These are phyloP conservation scores for Solanum chaucha DNA, from an alignment of 257 asterid species.

Conservation along the genomic window DNA sequence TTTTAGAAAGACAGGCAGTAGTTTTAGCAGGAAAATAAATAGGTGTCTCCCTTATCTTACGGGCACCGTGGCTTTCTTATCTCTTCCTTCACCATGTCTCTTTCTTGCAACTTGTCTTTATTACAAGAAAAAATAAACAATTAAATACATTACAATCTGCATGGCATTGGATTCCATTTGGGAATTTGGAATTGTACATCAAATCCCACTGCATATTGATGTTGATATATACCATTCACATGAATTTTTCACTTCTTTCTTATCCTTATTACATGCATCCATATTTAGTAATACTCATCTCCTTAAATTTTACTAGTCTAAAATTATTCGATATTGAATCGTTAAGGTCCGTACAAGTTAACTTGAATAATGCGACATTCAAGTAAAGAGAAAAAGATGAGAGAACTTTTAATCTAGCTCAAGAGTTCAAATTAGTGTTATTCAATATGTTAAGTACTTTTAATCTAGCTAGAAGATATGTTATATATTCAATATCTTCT, in stretches of 20 bases:
- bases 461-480: too few relatives aligned
- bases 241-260: not conserved
- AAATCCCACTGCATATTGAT: not conserved
- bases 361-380: not conserved
- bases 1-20: not conserved
- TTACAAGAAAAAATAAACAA: not conserved
- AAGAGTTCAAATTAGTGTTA: not conserved
- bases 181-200: not conserved
- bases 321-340: not conserved
- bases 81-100: not conserved
- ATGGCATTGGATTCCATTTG: slow-evolving; percentile 28
- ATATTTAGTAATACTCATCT: not conserved
- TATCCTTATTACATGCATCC: not conserved
- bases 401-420: too few relatives aligned
- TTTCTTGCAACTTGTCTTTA: not conserved
- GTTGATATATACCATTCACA: not conserved
- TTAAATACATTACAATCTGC: not conserved
- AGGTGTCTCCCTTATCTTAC: not conserved
- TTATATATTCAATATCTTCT: too few relatives aligned
- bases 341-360: not conserved
- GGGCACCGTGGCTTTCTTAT: slow-evolving; percentile 1
- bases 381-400: not conserved
- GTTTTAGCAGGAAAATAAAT: not conserved
- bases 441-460: not conserved
- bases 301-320: not conserved